Conservation (phyloP, 2,329 filamentous ascomycete genomes). For the Ceratocystis lukuohia region DNA sequence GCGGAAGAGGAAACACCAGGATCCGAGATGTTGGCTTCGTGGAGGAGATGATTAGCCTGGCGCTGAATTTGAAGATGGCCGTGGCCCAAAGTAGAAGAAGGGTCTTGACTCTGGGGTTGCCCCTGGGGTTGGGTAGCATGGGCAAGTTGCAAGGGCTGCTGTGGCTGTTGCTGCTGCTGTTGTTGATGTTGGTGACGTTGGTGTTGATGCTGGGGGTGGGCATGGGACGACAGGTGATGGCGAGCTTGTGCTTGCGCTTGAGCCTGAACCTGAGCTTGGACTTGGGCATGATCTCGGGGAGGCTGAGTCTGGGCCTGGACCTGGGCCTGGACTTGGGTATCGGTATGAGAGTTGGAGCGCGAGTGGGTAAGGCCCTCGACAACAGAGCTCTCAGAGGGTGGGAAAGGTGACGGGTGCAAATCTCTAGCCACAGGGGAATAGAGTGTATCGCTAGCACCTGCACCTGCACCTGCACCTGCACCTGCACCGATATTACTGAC, state of each 20-base stretch:
- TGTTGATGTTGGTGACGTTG: constrained; percentile 27
- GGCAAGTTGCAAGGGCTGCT: constrained; percentile 17
- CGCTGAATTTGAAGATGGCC: constrained; percentile 14
- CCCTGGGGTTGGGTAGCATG: background rate
- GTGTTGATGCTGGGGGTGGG: constrained; percentile 28
- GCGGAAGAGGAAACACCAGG: no score
- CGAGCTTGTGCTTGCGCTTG: background rate
- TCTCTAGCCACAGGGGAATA: constrained; percentile 12
- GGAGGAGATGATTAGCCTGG: constrained; percentile 6
- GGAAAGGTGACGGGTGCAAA: constrained; percentile 7
- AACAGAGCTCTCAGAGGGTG: background rate
- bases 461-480: background rate
- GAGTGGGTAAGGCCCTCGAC: background rate
- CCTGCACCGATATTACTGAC: background rate
- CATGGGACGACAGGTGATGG: constrained; percentile 25
- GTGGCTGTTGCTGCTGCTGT: constrained; percentile 10
- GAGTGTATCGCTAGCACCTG: background rate
- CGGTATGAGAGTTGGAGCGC: background rate
- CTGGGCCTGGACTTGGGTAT: background rate
- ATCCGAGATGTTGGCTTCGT: constrained; percentile 2
- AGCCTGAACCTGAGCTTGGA: background rate
- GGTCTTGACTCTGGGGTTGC: background rate
- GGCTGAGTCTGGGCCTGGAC: background rate
- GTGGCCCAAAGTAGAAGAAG: background rate
- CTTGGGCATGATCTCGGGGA: background rate